Evolutionary conservation across 768 basidiomycete species (phyloP).

Genomic region (Suillus subalutaceus): DNA sequence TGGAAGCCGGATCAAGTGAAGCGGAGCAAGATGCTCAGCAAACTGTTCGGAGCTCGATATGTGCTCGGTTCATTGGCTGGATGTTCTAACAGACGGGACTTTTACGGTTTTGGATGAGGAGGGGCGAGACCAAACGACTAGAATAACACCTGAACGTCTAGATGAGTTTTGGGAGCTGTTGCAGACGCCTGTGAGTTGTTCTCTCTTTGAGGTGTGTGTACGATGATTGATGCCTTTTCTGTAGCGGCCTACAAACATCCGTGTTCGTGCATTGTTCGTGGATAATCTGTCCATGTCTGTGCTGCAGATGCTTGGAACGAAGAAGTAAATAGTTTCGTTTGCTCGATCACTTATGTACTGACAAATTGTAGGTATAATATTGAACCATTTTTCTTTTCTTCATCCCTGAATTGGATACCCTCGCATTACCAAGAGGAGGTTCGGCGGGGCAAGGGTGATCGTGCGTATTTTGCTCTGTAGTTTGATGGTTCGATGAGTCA

Average conservation of each 20-base stretch:
- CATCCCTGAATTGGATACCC: slow-evolving; percentile 45
- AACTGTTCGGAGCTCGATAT: slow-evolving; percentile 18
- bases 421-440: slow-evolving; percentile 44
- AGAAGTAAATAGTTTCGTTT: slow-evolving; percentile 27
- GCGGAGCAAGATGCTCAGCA: slow-evolving; percentile 28
- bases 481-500: slow-evolving; percentile 2
- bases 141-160: slow-evolving; percentile 22
- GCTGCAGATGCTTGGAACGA: slow-evolving; percentile 40
- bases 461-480: slow-evolving; percentile 31
- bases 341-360: neutral
- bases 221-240: slow-evolving; percentile 2
- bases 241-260: slow-evolving; percentile 27
- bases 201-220: neutral
- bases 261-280: slow-evolving; percentile 39
- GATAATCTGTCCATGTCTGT: slow-evolving; percentile 37
- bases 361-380: slow-evolving; percentile 38
- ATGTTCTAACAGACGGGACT: slow-evolving; percentile 20
- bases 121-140: slow-evolving; percentile 8
- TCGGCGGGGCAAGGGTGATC: slow-evolving; percentile 33
- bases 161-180: slow-evolving; percentile 34
- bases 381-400: slow-evolving; percentile 49
- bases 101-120: slow-evolving; percentile 20
- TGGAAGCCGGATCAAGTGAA: slow-evolving; percentile 46
- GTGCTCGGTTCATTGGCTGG: slow-evolving; percentile 26
- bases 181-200: slow-evolving; percentile 24